These are phyloP conservation scores for Aureobasidium sp. DNA, from an alignment of 2,329 filamentous ascomycete genomes.

Conservation along the genomic window DNA sequence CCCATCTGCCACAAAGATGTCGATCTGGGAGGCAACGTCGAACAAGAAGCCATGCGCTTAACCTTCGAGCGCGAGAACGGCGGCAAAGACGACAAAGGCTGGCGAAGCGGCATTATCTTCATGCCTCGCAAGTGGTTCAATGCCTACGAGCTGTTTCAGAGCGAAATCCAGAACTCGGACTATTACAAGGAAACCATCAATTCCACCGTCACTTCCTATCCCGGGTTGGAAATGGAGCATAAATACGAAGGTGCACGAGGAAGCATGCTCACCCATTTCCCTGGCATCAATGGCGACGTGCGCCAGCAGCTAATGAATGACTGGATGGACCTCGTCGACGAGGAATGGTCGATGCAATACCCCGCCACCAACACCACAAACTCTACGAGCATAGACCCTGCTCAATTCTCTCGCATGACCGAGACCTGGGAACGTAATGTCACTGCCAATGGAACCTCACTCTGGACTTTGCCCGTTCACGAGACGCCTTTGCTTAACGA, in stretches of 20 bases:
- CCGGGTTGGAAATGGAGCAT: background rate
- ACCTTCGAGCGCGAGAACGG: background rate
- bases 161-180: background rate
- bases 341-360: conserved; percentile 1
- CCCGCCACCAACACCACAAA: background rate
- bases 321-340: background rate
- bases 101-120: conserved; percentile 20
- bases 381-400: background rate
- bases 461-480: background rate
- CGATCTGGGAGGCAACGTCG: conserved; percentile 25
- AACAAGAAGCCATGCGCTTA: conserved; percentile 31
- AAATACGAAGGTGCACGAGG: background rate
- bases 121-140: conserved; percentile 37
- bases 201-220: background rate
- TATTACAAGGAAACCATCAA: background rate
- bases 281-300: background rate
- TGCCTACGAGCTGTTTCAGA: conserved; percentile 24
- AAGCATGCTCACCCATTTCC: background rate
- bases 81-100: conserved; percentile 11
- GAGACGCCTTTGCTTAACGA: background rate
- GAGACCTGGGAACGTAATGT: background rate
- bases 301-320: background rate
- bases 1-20: conserved; percentile 29
- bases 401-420: background rate
- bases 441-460: background rate